A percentile compares a stretch with the other conserved stretches of the same genome.
These are phyloP conservation scores for Penicillium decumbens DNA, from an alignment of 2,329 filamentous ascomycete species.

Conservation along the genomic window DNA sequence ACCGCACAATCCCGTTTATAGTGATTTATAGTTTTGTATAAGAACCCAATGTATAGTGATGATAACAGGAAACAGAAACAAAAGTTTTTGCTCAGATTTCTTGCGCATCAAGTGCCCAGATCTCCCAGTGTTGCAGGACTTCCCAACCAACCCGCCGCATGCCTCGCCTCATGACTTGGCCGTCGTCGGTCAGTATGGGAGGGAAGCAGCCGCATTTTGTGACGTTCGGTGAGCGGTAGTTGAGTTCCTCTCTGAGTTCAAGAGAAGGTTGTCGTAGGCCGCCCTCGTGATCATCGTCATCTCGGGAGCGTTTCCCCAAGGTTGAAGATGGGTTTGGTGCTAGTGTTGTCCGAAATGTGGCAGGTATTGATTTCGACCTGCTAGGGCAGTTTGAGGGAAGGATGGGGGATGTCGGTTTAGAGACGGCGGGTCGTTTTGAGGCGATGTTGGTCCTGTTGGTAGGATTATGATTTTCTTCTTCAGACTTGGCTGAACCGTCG, in stretches of 20 bases:
- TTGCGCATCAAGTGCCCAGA: slow-evolving; percentile 42
- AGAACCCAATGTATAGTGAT: background rate
- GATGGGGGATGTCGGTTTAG: background rate
- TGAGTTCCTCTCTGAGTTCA: background rate
- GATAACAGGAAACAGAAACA: background rate
- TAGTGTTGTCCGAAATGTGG: background rate
- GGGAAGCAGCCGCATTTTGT: slow-evolving; percentile 11
- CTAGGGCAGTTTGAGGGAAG: background rate
- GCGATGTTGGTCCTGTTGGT: background rate
- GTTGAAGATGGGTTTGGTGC: slow-evolving; percentile 14
- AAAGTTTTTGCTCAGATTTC: slow-evolving; percentile 22
- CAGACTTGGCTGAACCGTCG: background rate
- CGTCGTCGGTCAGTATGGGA: slow-evolving; percentile 14
- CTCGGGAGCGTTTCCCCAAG: slow-evolving; percentile 26
- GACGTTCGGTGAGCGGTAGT: background rate
- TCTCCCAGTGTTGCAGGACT: slow-evolving; percentile 41
- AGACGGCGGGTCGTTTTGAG: background rate
- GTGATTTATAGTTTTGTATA: background rate
- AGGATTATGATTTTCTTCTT: background rate
- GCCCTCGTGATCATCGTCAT: slow-evolving; percentile 11
- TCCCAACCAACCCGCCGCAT: slow-evolving; percentile 40
- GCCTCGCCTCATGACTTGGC: slow-evolving; percentile 30
- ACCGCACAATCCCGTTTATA: background rate
- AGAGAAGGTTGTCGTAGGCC: background rate
- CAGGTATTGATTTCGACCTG: background rate